phyloP scores from a whole-genome alignment of 163 green algal species.

The Trebouxia gelatinosa region DNA sequence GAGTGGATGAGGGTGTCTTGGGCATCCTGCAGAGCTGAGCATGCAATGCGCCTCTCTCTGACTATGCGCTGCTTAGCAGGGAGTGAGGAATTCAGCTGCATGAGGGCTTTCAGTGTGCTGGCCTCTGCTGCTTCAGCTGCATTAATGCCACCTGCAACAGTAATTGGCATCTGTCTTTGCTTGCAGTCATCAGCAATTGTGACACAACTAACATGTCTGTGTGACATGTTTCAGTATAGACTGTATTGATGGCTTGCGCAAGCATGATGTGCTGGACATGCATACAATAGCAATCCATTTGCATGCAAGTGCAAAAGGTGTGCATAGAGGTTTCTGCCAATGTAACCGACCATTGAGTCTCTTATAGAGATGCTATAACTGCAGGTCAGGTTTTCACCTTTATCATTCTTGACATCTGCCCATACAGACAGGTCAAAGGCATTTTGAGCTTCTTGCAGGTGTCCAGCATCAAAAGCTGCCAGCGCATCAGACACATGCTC shows the following conservation, averaged over 20 bases:
- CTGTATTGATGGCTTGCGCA: neutral
- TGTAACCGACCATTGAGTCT: too few species aligned
- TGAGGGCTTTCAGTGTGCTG: slow-evolving; percentile 5
- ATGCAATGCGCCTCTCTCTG: neutral
- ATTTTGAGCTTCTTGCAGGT: slow-evolving; percentile 7
- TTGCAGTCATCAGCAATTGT: too few species aligned
- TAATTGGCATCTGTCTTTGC: too few species aligned
- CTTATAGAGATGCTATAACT: too few species aligned
- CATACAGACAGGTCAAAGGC: slow-evolving; percentile 23
- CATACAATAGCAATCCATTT: neutral
- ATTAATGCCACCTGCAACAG: slow-evolving; percentile 7
- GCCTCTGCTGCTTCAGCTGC: neutral
- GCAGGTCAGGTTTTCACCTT: too few species aligned
- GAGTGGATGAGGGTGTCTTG: neutral
- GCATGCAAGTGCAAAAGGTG: neutral
- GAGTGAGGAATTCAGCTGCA: slow-evolving; percentile 1
- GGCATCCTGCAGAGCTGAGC: slow-evolving; percentile 1
- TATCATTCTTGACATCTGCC: slow-evolving; percentile 8
- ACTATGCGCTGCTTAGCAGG: neutral
- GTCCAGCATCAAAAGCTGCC: slow-evolving; percentile 18
- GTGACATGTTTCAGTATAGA: neutral
- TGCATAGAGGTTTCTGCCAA: neutral
- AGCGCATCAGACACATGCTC: slow-evolving; percentile 10
- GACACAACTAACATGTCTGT: neutral
- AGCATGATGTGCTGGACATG: neutral